Evolutionary conservation across 2,329 filamentous ascomycete species (phyloP).

Genomic region (Emergomyces orientalis): DNA sequence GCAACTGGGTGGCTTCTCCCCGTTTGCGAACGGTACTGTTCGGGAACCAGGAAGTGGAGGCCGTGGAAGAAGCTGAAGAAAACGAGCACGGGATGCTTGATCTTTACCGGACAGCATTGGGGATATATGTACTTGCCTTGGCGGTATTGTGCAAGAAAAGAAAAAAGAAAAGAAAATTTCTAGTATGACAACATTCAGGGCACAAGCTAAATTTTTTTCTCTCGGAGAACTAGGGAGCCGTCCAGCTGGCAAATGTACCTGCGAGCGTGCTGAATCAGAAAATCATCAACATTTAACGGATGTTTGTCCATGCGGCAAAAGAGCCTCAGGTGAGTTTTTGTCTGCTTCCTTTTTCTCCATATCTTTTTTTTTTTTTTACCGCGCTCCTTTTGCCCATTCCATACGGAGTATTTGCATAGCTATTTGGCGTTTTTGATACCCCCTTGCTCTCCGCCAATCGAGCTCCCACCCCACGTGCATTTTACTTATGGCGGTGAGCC

Average conservation of each 20-base stretch:
- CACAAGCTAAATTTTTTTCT: conserved; percentile 5
- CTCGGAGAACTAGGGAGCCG: conserved; percentile 47
- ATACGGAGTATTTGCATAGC: neutral
- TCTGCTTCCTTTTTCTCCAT: neutral
- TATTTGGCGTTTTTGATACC: neutral
- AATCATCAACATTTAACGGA: conserved; percentile 48
- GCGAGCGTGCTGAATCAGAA: conserved; percentile 61
- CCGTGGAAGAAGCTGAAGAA: neutral
- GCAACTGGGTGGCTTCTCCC: neutral
- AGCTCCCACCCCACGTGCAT: no score
- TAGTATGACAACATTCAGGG: neutral
- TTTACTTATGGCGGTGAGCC: no score
- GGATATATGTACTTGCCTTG: neutral
- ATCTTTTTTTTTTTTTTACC: neutral
- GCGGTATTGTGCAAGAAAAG: neutral
- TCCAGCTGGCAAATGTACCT: conserved; percentile 71
- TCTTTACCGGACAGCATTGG: neutral
- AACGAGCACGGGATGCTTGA: neutral
- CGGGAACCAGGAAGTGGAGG: neutral
- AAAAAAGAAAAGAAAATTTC: neutral
- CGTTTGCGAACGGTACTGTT: neutral
- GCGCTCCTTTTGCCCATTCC: no score
- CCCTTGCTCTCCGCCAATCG: neutral
- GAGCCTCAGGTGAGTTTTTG: conserved; percentile 53
- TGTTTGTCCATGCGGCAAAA: conserved; percentile 68